phyloP scores from a whole-genome alignment of 495 filamentous ascomycete genomes.

The Xylaria palmicola region DNA sequence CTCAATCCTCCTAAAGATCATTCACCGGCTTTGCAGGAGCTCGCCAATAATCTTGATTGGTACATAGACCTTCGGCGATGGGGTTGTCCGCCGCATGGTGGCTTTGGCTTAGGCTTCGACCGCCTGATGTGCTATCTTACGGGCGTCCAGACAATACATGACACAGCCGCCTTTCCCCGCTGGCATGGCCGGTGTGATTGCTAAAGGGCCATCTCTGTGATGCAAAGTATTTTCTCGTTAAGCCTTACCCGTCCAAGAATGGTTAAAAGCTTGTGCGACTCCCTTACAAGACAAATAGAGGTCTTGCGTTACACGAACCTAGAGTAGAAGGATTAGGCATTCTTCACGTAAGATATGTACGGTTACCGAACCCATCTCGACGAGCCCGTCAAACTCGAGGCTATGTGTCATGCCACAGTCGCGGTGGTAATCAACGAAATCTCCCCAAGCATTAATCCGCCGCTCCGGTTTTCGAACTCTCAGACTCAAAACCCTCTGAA shows the following conservation, averaged over 20 bases:
- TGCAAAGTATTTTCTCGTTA: slow-evolving; percentile 38
- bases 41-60: slow-evolving; percentile 69
- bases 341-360: slow-evolving; percentile 3
- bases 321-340: slow-evolving; percentile 26
- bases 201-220: slow-evolving; percentile 44
- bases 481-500: background rate
- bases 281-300: slow-evolving; percentile 26
- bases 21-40: slow-evolving; percentile 12
- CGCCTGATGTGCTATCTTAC: slow-evolving; percentile 82
- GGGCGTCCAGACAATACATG: slow-evolving; percentile 79
- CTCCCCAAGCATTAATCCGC: background rate
- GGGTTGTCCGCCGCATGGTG: slow-evolving; percentile 93
- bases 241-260: slow-evolving; percentile 39
- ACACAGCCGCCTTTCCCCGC: slow-evolving; percentile 85
- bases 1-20: slow-evolving; percentile 15
- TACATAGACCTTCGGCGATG: slow-evolving; percentile 93
- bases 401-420: background rate
- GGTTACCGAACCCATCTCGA: background rate
- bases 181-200: slow-evolving; percentile 92
- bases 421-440: background rate
- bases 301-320: slow-evolving; percentile 22
- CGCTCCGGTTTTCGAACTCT: background rate
- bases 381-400: background rate
- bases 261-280: slow-evolving; percentile 24
- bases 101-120: slow-evolving; percentile 94